A percentile compares a stretch with the other conserved stretches of the same genome.
Conservation (phyloP, 441 rosid genomes). For the Adansonia madagascariensis region DNA sequence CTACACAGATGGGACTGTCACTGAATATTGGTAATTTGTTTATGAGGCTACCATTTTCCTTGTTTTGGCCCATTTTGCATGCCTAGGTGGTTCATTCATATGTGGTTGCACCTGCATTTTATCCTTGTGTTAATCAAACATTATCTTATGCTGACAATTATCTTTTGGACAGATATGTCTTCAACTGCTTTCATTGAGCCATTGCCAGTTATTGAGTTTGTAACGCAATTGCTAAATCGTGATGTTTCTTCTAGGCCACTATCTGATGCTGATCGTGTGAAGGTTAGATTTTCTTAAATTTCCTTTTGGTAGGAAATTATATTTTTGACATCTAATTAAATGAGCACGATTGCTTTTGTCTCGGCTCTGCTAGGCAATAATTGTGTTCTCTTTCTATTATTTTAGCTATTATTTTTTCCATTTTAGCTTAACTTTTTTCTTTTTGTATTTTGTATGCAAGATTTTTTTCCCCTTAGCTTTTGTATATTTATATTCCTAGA, state of each 20-base stretch:
- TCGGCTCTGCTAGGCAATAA: constrained; percentile 17
- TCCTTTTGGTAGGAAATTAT: constrained; percentile 18
- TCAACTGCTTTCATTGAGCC: constrained; percentile 96
- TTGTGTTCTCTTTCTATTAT: constrained; percentile 13
- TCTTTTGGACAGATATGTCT: constrained; percentile 72
- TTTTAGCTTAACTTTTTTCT: background rate
- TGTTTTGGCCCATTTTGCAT: background rate
- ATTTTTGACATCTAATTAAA: background rate
- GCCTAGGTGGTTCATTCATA: background rate
- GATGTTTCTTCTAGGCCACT: constrained; percentile 74
- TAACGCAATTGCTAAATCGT: constrained; percentile 61
- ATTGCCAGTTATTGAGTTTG: constrained; percentile 75
- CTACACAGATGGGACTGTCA: constrained; percentile 94
- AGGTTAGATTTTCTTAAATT: constrained; percentile 48
- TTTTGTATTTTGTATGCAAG: background rate
- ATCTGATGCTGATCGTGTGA: constrained; percentile 90
- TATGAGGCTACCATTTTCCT: background rate
- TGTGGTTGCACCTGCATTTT: background rate
- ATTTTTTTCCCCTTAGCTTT: background rate
- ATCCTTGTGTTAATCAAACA: background rate
- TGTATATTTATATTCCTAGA: background rate
- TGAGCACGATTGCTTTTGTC: constrained; percentile 2
- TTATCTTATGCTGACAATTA: background rate
- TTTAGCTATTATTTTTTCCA: background rate
- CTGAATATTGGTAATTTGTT: constrained; percentile 68